Percentiles rank a stretch among this genome's conserved stretches.
Conservation (phyloP, 106 monocot species). For the Acorus calamus region DNA sequence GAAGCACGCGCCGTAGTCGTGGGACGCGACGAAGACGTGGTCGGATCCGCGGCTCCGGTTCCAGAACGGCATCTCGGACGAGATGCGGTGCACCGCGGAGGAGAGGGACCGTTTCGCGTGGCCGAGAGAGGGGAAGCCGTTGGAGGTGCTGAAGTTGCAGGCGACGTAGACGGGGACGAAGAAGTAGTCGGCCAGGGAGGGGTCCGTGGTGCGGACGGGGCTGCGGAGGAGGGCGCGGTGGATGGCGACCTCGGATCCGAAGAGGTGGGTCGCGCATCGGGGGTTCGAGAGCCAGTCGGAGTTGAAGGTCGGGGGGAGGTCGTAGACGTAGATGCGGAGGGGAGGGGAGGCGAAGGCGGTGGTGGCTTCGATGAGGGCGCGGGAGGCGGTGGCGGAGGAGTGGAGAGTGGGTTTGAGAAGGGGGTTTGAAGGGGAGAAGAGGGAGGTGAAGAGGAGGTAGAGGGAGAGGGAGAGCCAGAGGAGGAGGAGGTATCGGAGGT, state of each 20-base stretch:
- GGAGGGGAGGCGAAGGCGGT: background rate
- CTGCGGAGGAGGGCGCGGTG: conserved; percentile 54
- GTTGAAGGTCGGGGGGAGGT: conserved; percentile 48
- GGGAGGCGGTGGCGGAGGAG: conserved; percentile 7
- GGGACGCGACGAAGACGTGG: conserved; percentile 93
- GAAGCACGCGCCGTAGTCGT: conserved; percentile 93
- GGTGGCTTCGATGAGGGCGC: background rate
- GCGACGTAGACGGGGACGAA: conserved; percentile 92
- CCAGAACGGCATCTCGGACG: conserved; percentile 60
- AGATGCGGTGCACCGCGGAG: conserved; percentile 40
- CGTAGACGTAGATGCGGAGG: conserved; percentile 66
- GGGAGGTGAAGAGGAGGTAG: too few relatives aligned
- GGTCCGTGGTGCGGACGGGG: conserved; percentile 27
- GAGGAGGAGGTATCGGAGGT: too few relatives aligned
- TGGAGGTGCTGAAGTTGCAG: conserved; percentile 83
- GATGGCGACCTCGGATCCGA: conserved; percentile 87
- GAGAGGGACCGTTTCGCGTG: conserved; percentile 56
- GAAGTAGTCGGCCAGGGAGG: conserved; percentile 62
- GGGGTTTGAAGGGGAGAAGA: too few relatives aligned
- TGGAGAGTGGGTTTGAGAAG: background rate
- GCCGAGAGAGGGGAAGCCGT: conserved; percentile 67
- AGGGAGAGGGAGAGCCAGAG: too few relatives aligned
- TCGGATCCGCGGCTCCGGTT: conserved; percentile 61
- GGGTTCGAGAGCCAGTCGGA: conserved; percentile 49
- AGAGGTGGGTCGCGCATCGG: conserved; percentile 68